Conservation (phyloP, 768 basidiomycete genomes). For the Kwoniella heveanensis region DNA sequence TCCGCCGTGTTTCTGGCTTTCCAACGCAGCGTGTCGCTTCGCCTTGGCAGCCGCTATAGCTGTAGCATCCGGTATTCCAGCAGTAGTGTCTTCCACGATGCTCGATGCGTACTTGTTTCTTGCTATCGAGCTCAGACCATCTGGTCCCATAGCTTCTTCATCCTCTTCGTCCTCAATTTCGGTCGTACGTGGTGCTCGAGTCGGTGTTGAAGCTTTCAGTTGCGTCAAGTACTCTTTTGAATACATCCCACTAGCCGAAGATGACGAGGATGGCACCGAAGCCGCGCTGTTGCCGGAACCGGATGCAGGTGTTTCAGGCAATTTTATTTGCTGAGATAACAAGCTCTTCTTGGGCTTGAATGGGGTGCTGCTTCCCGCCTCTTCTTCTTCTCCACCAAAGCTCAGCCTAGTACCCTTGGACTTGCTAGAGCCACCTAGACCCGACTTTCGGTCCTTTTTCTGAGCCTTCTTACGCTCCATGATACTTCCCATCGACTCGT, state of each 20-base stretch:
- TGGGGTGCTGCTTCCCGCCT: conserved; percentile 19
- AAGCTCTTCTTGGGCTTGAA: conserved; percentile 51
- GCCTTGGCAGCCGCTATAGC: conserved; percentile 56
- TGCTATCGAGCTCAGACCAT: conserved; percentile 40
- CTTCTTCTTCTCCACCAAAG: conserved; percentile 48
- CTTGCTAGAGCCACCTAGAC: conserved; percentile 13
- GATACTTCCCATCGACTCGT: conserved; percentile 35
- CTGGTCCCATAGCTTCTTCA: conserved; percentile 30
- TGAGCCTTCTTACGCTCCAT: conserved; percentile 49
- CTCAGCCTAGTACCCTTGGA: conserved; percentile 36
- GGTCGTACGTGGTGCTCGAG: conserved; percentile 32
- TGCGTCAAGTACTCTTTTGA: conserved; percentile 56
- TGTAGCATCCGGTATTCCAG: conserved; percentile 56
- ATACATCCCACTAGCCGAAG: conserved; percentile 39
- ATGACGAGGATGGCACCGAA: background rate
- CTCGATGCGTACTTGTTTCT: conserved; percentile 50
- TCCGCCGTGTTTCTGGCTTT: conserved; percentile 38
- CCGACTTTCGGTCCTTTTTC: conserved; percentile 47
- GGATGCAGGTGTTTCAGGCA: conserved; percentile 27
- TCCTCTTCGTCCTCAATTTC: conserved; percentile 25
- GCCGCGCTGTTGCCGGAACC: background rate
- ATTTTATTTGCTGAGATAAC: conserved; percentile 48
- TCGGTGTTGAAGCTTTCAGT: conserved; percentile 56
- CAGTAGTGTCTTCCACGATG: conserved; percentile 42
- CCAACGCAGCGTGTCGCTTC: conserved; percentile 52